Evolutionary conservation across 192 early-diverging fungal species (phyloP).

Genomic region (Mortierella alpina): DNA sequence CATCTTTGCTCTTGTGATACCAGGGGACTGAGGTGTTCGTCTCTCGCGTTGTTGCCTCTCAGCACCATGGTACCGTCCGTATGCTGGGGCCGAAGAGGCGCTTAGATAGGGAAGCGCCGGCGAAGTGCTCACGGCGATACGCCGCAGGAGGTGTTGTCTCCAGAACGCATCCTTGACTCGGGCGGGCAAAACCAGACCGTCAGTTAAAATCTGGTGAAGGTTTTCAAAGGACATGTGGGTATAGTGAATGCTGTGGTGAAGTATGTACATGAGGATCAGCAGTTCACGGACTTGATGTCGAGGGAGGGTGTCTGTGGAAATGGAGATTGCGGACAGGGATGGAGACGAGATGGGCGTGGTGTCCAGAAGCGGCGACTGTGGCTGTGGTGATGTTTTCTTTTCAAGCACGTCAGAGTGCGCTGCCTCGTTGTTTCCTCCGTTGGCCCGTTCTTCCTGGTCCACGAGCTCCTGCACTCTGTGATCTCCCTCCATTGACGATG

Average conservation of each 20-base stretch:
- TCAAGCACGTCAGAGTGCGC: neutral
- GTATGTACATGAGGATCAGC: constrained; percentile 44
- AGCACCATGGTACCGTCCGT: constrained; percentile 23
- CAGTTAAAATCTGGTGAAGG: constrained; percentile 28
- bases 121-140: constrained; percentile 30
- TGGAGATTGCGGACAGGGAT: constrained; percentile 30
- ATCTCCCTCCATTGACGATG: neutral
- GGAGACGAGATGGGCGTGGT: constrained; percentile 30
- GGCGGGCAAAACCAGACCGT: constrained; percentile 35
- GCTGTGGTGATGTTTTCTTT: constrained; percentile 12
- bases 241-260: constrained; percentile 49
- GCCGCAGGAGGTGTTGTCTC: constrained; percentile 43
- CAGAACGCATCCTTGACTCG: constrained; percentile 51
- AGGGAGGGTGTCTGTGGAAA: constrained; percentile 34
- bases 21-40: neutral
- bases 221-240: constrained; percentile 49
- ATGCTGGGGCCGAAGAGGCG: constrained; percentile 7
- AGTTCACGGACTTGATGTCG: constrained; percentile 47
- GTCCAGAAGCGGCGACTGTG: neutral
- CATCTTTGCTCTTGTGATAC: constrained; percentile 7
- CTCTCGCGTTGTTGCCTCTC: constrained; percentile 13
- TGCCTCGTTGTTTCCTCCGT: neutral
- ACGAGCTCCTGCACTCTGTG: constrained; percentile 4
- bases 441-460: neutral
- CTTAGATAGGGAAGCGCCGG: constrained; percentile 11